Percentiles rank a stretch among this genome's conserved stretches.
phyloP scores from a whole-genome alignment of 768 basidiomycete genomes.

The Boletus vinaceobasis region DNA sequence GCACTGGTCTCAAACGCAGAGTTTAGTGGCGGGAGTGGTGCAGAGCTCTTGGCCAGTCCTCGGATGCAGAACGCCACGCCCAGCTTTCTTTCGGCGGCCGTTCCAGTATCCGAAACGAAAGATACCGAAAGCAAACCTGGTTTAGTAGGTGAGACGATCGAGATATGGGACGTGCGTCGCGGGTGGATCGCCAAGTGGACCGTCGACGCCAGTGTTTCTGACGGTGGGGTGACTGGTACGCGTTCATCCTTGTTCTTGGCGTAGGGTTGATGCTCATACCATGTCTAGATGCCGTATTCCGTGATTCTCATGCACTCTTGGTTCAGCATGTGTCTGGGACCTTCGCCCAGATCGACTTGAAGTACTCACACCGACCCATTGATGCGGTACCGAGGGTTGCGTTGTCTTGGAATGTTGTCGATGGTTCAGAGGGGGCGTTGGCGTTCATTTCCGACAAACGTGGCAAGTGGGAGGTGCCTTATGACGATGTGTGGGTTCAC shows the following conservation, averaged over 20 bases:
- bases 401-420: conserved; percentile 55
- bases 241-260: not conserved
- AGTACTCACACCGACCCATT: conserved; percentile 59
- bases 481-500: conserved; percentile 70
- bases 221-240: conserved; percentile 75
- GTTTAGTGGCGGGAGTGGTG: conserved; percentile 36
- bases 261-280: not conserved
- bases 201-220: conserved; percentile 57
- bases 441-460: conserved; percentile 62
- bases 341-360: conserved; percentile 76
- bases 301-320: conserved; percentile 70
- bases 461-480: conserved; percentile 62
- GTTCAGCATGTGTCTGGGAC: conserved; percentile 70
- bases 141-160: conserved; percentile 54
- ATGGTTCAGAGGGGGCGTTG: conserved; percentile 47
- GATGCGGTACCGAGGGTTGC: conserved; percentile 65
- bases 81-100: conserved; percentile 17
- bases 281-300: conserved; percentile 60
- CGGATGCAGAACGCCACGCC: conserved; percentile 24
- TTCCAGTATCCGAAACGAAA: conserved; percentile 12
- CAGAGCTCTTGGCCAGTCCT: conserved; percentile 25
- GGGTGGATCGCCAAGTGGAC: conserved; percentile 83
- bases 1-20: conserved; percentile 68
- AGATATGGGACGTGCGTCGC: conserved; percentile 85
- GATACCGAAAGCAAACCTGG: conserved; percentile 13